These are phyloP conservation scores for Hortiboletus campestris DNA, from an alignment of 768 basidiomycete species.

Conservation along the genomic window DNA sequence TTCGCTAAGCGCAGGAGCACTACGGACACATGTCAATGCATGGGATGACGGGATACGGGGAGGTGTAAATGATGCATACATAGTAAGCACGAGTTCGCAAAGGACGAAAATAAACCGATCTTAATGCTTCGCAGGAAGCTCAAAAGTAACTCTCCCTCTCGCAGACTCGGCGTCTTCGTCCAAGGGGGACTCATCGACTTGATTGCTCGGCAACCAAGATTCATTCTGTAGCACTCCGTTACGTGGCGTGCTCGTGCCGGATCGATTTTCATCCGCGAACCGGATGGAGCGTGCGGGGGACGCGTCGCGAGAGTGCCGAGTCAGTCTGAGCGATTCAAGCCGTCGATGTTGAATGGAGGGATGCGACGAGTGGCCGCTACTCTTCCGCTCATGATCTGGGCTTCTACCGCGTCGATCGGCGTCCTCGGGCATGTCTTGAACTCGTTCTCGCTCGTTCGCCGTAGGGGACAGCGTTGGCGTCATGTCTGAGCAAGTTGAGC, in stretches of 20 bases:
- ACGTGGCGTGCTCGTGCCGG: conserved; percentile 21
- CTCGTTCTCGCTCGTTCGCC: conserved; percentile 6
- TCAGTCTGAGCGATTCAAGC: conserved; percentile 27
- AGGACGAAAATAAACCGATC: background rate
- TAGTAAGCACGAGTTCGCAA: background rate
- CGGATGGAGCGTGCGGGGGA: conserved; percentile 50
- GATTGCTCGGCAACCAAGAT: conserved; percentile 9
- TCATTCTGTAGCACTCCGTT: conserved; percentile 20
- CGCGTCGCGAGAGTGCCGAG: conserved; percentile 34
- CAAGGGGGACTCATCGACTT: conserved; percentile 3
- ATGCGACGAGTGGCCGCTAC: conserved; percentile 13
- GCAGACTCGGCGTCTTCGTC: conserved; percentile 18
- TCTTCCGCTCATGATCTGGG: conserved; percentile 9
- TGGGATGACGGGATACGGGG: background rate
- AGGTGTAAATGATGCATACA: background rate
- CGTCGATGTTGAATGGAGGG: conserved; percentile 29
- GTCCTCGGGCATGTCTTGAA: conserved; percentile 5
- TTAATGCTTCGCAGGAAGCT: conserved; percentile 14
- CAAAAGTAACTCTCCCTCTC: conserved; percentile 20
- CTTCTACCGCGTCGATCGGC: conserved; percentile 26
- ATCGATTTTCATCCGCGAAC: conserved; percentile 41
- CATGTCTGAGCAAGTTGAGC: background rate
- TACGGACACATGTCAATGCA: conserved; percentile 6
- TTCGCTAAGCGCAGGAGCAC: background rate
- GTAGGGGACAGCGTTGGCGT: background rate